These are phyloP conservation scores for Xerocomus amazonicus DNA, from an alignment of 1,284 basidiomycete species.

Conservation along the genomic window DNA sequence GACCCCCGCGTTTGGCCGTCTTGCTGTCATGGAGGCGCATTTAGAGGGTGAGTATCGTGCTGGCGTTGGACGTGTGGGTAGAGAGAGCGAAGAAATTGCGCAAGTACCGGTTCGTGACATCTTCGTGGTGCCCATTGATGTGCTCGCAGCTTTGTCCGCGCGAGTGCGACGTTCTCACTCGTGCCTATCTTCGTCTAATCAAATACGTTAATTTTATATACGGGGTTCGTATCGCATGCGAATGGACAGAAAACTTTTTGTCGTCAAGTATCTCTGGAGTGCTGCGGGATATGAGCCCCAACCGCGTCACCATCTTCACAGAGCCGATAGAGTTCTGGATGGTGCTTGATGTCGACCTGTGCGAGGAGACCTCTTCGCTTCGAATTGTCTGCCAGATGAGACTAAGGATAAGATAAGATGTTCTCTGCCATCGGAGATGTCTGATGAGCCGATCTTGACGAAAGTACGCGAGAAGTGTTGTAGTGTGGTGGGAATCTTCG, in stretches of 20 bases:
- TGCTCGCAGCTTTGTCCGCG: conserved; percentile 65
- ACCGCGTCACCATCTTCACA: conserved; percentile 97
- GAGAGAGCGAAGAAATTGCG: conserved; percentile 94
- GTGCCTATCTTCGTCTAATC: conserved; percentile 78
- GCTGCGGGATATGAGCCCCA: conserved; percentile 88
- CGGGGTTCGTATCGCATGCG: conserved; percentile 84
- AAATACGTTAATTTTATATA: conserved; percentile 91
- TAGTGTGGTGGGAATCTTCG: no score
- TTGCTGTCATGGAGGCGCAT: conserved; percentile 87
- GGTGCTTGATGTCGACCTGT: conserved; percentile 97
- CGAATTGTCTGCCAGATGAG: conserved; percentile 99
- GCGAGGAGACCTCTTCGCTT: conserved; percentile 86
- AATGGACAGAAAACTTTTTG: conserved; percentile 92
- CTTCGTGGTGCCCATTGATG: conserved; percentile 6
- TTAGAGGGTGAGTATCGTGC: conserved; percentile 88
- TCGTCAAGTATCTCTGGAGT: conserved; percentile 94
- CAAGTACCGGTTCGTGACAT: conserved; percentile 40
- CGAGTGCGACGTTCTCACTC: conserved; percentile 81
- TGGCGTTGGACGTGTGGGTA: conserved; percentile 83
- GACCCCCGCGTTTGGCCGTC: conserved; percentile 90
- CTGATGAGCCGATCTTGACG: conserved; percentile 95
- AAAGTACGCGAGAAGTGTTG: no score
- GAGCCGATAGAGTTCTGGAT: conserved; percentile 93
- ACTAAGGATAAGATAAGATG: conserved; percentile 98
- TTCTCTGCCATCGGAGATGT: conserved; percentile 91